These are phyloP conservation scores for Escallonia herrerae DNA, from an alignment of 129 eudicot genomes.

Conservation along the genomic window DNA sequence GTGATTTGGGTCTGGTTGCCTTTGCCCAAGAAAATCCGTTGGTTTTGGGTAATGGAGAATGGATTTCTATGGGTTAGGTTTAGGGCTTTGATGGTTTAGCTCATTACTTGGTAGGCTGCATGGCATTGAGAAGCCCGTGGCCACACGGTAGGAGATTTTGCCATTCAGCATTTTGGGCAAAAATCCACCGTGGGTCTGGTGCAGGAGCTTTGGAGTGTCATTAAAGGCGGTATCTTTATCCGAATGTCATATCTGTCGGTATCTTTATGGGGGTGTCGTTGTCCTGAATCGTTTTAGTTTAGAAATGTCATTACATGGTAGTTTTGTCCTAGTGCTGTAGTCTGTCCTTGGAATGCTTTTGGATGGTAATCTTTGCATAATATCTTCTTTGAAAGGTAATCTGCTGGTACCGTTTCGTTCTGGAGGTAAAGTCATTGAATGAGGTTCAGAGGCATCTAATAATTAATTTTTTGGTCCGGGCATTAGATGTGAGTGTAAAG, in stretches of 20 bases:
- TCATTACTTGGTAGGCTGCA: background rate
- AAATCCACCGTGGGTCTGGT: background rate
- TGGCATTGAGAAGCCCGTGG: background rate
- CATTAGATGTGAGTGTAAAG: background rate
- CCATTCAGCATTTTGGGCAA: background rate
- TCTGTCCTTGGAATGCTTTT: background rate
- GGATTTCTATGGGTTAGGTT: constrained; percentile 1
- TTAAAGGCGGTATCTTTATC: background rate
- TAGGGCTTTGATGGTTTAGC: background rate
- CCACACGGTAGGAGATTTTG: background rate
- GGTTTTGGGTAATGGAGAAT: background rate
- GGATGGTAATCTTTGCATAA: background rate
- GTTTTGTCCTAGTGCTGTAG: too few species aligned
- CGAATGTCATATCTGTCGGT: background rate
- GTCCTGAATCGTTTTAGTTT: background rate
- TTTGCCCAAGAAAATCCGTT: background rate
- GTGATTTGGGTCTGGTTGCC: background rate
- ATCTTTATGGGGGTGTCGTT: background rate
- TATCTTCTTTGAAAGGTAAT: background rate
- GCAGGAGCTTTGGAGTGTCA: background rate
- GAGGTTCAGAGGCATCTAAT: background rate
- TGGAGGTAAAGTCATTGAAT: background rate
- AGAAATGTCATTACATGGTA: background rate
- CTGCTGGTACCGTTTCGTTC: background rate
- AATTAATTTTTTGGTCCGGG: too few species aligned